Conservation (phyloP, 2,329 filamentous ascomycete genomes). For the Epichloe festucae region DNA sequence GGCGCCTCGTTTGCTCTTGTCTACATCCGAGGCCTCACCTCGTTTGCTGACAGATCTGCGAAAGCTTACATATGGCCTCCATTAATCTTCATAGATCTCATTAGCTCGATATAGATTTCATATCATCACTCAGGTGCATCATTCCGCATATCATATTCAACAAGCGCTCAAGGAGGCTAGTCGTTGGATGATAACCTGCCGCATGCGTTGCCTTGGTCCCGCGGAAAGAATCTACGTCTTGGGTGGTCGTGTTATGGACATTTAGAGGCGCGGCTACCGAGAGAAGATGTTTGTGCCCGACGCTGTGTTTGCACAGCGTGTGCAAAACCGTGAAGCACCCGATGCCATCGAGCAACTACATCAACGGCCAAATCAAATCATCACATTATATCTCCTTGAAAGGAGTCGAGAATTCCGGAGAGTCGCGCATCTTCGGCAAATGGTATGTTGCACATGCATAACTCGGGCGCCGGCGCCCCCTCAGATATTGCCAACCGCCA, state of each 20-base stretch:
- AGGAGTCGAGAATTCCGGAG: neutral
- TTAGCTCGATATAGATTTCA: no score
- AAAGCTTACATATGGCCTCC: no score
- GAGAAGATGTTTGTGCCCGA: neutral
- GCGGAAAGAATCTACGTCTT: neutral
- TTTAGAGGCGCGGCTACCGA: neutral
- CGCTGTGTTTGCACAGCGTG: neutral
- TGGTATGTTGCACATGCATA: neutral
- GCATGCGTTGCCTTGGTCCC: neutral
- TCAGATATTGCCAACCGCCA: neutral
- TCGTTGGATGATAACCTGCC: neutral
- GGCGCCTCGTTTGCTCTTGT: no score
- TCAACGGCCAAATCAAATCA: neutral
- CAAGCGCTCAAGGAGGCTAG: neutral
- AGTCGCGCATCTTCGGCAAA: slow-evolving; percentile 1
- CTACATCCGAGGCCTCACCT: no score
- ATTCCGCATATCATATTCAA: no score
- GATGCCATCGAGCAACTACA: neutral
- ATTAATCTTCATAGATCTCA: no score
- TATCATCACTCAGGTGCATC: no score
- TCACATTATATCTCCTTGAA: neutral
- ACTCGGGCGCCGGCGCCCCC: neutral
- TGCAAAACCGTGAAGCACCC: neutral
- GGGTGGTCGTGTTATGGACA: neutral
- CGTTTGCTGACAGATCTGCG: no score